A percentile compares a stretch with the other conserved stretches of the same genome.
Evolutionary conservation across 345 rosid species (phyloP).

Genomic region (Boechera retrofracta): DNA sequence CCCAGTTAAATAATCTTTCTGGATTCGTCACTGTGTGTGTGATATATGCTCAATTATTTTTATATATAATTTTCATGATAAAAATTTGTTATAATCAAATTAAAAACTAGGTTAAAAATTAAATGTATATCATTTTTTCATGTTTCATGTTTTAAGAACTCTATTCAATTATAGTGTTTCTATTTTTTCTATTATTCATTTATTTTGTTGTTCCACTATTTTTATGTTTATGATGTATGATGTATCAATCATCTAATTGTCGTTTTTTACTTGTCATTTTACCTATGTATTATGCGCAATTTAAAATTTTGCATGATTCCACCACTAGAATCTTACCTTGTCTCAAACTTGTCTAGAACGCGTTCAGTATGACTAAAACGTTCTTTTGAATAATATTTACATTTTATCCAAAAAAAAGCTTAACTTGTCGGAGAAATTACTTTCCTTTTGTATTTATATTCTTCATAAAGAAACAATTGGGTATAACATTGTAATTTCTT

Average conservation of each 20-base stretch:
- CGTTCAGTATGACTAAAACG: too few relatives aligned
- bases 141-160: background rate
- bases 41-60: background rate
- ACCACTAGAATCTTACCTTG: conserved; percentile 23
- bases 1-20: too few relatives aligned
- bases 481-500: background rate
- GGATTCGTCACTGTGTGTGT: too few relatives aligned
- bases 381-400: too few relatives aligned
- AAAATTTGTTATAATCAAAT: background rate
- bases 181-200: background rate
- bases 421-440: conserved; percentile 12
- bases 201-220: conserved; percentile 1
- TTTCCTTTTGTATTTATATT: conserved; percentile 14
- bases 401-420: background rate
- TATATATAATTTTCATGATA: background rate
- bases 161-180: background rate
- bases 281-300: background rate
- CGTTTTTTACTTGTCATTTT: conserved; percentile 11
- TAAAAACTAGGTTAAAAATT: background rate
- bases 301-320: background rate
- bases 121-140: background rate
- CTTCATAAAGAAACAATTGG: background rate
- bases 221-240: background rate
- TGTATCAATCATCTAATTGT: background rate
- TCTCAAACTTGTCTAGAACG: background rate